Conservation (phyloP, 768 basidiomycete genomes). For the Collybia mongolica region DNA sequence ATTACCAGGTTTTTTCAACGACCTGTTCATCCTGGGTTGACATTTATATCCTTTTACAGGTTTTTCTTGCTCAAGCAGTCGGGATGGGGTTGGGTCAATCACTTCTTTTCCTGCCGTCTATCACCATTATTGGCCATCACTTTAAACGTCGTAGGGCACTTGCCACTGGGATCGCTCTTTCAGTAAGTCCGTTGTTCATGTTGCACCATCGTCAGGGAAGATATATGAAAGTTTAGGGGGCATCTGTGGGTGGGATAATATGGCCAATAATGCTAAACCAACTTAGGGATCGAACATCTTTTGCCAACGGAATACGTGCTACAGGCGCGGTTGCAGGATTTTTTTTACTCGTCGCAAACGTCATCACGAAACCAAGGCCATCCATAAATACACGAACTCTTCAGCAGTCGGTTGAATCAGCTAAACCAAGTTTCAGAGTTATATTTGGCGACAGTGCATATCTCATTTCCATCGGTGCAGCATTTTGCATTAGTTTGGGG, state of each 20-base stretch:
- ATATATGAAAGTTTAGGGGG: conserved; percentile 22
- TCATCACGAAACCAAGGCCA: conserved; percentile 25
- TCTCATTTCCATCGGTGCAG: conserved; percentile 16
- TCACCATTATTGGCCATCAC: conserved; percentile 45
- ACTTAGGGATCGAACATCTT: conserved; percentile 24
- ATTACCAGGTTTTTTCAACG: conserved; percentile 36
- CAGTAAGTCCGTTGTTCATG: conserved; percentile 32
- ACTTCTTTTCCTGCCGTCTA: conserved; percentile 48
- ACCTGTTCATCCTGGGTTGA: conserved; percentile 3
- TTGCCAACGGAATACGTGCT: conserved; percentile 33
- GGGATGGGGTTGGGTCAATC: conserved; percentile 53
- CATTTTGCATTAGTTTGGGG: conserved; percentile 35
- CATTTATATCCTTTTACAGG: conserved; percentile 22
- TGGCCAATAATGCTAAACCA: conserved; percentile 50
- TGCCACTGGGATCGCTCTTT: conserved; percentile 36
- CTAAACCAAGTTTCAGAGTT: conserved; percentile 22
- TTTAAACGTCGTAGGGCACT: conserved; percentile 38
- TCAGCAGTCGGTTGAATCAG: neutral
- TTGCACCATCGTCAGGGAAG: no score
- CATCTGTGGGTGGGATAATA: conserved; percentile 50
- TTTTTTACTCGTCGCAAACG: conserved; percentile 32
- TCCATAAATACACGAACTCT: conserved; percentile 6
- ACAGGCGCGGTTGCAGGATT: conserved; percentile 28
- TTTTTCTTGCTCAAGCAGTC: conserved; percentile 56
- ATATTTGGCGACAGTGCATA: conserved; percentile 39